These are phyloP conservation scores for Candida labiduridarum DNA, from an alignment of 1,139 yeast genomes.

Conservation along the genomic window DNA sequence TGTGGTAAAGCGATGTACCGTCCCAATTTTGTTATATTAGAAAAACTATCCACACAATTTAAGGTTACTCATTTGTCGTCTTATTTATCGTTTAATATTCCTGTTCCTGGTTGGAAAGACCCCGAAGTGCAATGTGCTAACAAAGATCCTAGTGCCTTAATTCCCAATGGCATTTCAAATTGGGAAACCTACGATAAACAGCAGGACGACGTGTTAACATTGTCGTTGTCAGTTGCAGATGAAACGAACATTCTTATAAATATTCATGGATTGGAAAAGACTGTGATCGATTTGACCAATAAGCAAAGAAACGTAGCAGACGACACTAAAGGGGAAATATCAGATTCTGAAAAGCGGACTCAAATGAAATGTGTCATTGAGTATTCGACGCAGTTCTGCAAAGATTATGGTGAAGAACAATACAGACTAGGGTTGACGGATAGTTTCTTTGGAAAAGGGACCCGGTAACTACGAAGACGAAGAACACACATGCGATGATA, in stretches of 20 bases:
- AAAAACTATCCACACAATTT: constrained; percentile 24
- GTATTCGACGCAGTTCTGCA: constrained; percentile 22
- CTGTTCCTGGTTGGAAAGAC: constrained; percentile 37
- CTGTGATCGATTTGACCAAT: constrained; percentile 5
- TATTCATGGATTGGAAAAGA: constrained; percentile 9
- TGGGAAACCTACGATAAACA: constrained; percentile 23
- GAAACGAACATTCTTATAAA: constrained; percentile 35
- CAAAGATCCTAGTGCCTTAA: constrained; percentile 31
- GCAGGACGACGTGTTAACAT: constrained; percentile 31
- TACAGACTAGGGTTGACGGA: constrained; percentile 11
- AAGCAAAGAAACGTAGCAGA: neutral
- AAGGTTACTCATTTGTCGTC: constrained; percentile 36
- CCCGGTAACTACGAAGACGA: too few species aligned
- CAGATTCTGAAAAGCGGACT: neutral
- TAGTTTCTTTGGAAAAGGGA: neutral
- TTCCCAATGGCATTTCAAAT: constrained; percentile 42
- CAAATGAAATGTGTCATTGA: constrained; percentile 21
- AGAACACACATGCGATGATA: too few species aligned
- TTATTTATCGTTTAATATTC: constrained; percentile 37
- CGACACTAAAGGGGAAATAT: neutral
- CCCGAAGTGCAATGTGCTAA: constrained; percentile 25
- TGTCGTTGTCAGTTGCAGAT: constrained; percentile 40
- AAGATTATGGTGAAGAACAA: constrained; percentile 21
- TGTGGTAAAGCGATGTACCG: constrained; percentile 40
- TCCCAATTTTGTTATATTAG: constrained; percentile 34